Conservation (phyloP, 2,329 filamentous ascomycete species). For the Fusarium denticulatum region DNA sequence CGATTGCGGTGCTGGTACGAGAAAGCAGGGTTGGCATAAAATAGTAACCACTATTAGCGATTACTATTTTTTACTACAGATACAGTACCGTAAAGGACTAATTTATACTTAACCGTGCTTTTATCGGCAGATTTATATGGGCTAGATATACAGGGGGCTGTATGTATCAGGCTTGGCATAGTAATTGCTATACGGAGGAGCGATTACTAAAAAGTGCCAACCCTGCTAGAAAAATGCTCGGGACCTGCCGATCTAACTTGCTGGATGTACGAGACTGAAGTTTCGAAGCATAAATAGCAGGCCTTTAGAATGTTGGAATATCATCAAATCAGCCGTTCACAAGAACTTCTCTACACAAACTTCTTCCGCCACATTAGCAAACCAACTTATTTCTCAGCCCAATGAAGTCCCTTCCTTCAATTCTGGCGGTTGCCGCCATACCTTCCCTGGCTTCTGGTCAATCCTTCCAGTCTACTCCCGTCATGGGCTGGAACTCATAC, state of each 20-base stretch:
- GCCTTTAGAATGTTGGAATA: too few relatives aligned
- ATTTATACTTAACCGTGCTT: too few relatives aligned
- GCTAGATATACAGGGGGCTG: too few relatives aligned
- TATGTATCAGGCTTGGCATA: too few relatives aligned
- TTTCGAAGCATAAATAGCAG: neutral
- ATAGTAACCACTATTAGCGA: too few relatives aligned
- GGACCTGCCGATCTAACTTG: neutral
- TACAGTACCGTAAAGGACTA: too few relatives aligned
- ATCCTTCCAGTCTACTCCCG: neutral
- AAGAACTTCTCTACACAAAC: neutral
- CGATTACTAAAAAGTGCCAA: too few relatives aligned
- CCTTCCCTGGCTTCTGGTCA: neutral
- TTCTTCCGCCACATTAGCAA: neutral
- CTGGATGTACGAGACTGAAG: neutral
- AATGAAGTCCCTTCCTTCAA: neutral
- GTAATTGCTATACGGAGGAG: too few relatives aligned
- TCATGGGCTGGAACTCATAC: neutral
- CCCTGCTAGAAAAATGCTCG: neutral
- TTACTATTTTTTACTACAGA: too few relatives aligned
- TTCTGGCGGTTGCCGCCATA: neutral
- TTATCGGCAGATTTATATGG: too few relatives aligned
- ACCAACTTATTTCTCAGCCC: fast-evolving
- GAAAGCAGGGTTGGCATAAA: too few relatives aligned
- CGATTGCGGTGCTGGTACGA: neutral
- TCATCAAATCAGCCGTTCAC: too few relatives aligned